Evolutionary conservation across 805 yeast species (phyloP).

Genomic region (Teunomyces atbi): DNA sequence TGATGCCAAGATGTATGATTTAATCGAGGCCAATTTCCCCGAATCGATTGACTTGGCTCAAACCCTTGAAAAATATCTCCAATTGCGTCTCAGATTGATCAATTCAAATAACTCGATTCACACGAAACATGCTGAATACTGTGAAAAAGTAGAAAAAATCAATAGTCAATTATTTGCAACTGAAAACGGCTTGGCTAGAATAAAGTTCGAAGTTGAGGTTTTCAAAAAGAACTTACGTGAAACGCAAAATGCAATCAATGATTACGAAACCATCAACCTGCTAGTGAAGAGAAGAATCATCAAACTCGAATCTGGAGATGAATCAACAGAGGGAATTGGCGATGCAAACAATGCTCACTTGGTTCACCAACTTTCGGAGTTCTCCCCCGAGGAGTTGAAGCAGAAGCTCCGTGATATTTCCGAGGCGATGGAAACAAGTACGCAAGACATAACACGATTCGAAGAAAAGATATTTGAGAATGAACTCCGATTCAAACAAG

Average conservation of each 20-base stretch:
- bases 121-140: slow-evolving; percentile 5
- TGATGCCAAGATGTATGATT: slow-evolving; percentile 48
- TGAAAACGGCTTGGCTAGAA: slow-evolving; percentile 16
- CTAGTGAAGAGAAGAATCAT: slow-evolving; percentile 13
- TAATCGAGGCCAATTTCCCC: slow-evolving; percentile 70
- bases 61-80: slow-evolving; percentile 54
- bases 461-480: slow-evolving; percentile 8
- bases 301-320: slow-evolving; percentile 16
- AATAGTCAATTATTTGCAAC: slow-evolving; percentile 16
- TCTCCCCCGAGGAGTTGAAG: slow-evolving; percentile 11
- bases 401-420: slow-evolving; percentile 11
- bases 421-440: slow-evolving; percentile 6
- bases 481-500: slow-evolving; percentile 11
- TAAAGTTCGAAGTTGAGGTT: slow-evolving; percentile 20
- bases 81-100: slow-evolving; percentile 36
- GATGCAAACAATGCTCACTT: slow-evolving; percentile 14
- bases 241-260: slow-evolving; percentile 9
- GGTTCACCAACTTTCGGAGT: slow-evolving; percentile 11
- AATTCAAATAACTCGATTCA: slow-evolving; percentile 18
- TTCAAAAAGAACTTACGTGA: slow-evolving; percentile 11
- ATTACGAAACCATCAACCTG: slow-evolving; percentile 13
- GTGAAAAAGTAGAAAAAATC: slow-evolving; percentile 13
- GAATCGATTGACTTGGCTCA: slow-evolving; percentile 73
- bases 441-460: slow-evolving; percentile 6
- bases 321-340: slow-evolving; percentile 16